Evolutionary conservation across 2,329 filamentous ascomycete genomes (phyloP).

Genomic region (Drechmeria coniospora): DNA sequence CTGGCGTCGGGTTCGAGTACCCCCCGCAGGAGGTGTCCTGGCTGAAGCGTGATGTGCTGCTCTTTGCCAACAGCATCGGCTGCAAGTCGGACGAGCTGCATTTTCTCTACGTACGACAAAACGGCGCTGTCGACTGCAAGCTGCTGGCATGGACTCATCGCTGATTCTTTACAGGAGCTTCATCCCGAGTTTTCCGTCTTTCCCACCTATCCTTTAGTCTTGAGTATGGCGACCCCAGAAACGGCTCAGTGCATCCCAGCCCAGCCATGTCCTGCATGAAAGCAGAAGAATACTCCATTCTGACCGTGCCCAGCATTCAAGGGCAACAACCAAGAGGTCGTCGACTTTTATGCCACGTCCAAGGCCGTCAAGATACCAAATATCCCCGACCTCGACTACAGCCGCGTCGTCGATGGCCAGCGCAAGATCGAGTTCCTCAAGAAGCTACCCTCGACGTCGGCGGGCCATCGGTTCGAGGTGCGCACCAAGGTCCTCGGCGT

Average conservation of each 20-base stretch:
- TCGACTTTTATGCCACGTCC: slow-evolving; percentile 69
- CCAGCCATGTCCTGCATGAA: not conserved
- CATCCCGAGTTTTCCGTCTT: slow-evolving; percentile 78
- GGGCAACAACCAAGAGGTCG: slow-evolving; percentile 55
- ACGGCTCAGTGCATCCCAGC: not conserved
- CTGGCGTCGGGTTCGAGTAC: slow-evolving; percentile 63
- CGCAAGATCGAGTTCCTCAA: slow-evolving; percentile 65
- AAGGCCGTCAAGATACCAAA: slow-evolving; percentile 53
- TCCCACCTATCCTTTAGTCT: slow-evolving; percentile 72
- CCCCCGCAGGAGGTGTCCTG: slow-evolving; percentile 62
- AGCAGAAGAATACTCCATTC: not conserved
- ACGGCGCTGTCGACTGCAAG: not conserved
- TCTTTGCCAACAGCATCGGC: slow-evolving; percentile 85
- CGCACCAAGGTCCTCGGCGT: slow-evolving; percentile 67
- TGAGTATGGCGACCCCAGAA: slow-evolving; percentile 33
- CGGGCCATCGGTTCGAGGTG: slow-evolving; percentile 59
- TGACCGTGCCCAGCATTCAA: slow-evolving; percentile 49
- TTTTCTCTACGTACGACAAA: slow-evolving; percentile 79
- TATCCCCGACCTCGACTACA: slow-evolving; percentile 61
- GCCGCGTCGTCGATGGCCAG: slow-evolving; percentile 69
- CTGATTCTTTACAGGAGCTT: slow-evolving; percentile 46
- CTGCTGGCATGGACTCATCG: not conserved
- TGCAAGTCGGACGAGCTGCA: slow-evolving; percentile 76
- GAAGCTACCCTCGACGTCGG: slow-evolving; percentile 56
- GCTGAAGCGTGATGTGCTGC: slow-evolving; percentile 74